Percentiles rank a stretch among this genome's conserved stretches.
These are phyloP conservation scores for Aspergillus funiculosus DNA, from an alignment of 495 filamentous ascomycete genomes.

Conservation along the genomic window DNA sequence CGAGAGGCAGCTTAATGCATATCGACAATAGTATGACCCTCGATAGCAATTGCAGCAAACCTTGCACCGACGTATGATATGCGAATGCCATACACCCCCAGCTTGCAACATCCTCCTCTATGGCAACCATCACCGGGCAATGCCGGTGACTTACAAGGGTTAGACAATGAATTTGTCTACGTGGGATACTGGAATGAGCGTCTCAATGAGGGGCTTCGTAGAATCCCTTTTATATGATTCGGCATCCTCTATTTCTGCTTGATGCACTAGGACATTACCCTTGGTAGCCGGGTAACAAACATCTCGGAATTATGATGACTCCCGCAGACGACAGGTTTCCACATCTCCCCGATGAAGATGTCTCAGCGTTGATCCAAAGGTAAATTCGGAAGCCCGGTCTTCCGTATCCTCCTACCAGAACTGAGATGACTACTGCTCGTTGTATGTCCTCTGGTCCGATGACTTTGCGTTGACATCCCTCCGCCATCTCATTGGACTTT, in stretches of 20 bases:
- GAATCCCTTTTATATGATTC: slow-evolving; percentile 8
- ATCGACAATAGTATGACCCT: slow-evolving; percentile 5
- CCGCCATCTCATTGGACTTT: slow-evolving; percentile 1
- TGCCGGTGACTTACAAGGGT: slow-evolving; percentile 9
- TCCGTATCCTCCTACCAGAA: neutral
- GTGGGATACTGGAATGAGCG: slow-evolving; percentile 2
- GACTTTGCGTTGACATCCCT: neutral
- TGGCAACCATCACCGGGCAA: slow-evolving; percentile 2
- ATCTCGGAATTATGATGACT: neutral
- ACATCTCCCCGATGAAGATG: neutral
- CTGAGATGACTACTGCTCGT: slow-evolving; percentile 1
- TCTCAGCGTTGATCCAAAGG: slow-evolving; percentile 2
- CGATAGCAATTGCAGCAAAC: slow-evolving; percentile 3
- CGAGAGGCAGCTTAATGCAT: slow-evolving; percentile 3
- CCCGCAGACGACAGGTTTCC: neutral
- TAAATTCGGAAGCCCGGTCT: neutral
- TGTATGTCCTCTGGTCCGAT: slow-evolving; percentile 3
- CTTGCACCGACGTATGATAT: slow-evolving; percentile 5
- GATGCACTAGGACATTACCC: slow-evolving; percentile 2
- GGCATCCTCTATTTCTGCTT: neutral
- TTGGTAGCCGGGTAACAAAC: slow-evolving; percentile 3
- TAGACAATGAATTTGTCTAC: slow-evolving; percentile 1
- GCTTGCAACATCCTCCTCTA: slow-evolving; percentile 4
- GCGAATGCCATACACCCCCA: slow-evolving; percentile 4
- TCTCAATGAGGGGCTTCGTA: neutral